Percentiles rank a stretch among this genome's conserved stretches.
These are phyloP conservation scores for Yamadazyma diospyri DNA, from an alignment of 1,139 yeast species.

Conservation along the genomic window DNA sequence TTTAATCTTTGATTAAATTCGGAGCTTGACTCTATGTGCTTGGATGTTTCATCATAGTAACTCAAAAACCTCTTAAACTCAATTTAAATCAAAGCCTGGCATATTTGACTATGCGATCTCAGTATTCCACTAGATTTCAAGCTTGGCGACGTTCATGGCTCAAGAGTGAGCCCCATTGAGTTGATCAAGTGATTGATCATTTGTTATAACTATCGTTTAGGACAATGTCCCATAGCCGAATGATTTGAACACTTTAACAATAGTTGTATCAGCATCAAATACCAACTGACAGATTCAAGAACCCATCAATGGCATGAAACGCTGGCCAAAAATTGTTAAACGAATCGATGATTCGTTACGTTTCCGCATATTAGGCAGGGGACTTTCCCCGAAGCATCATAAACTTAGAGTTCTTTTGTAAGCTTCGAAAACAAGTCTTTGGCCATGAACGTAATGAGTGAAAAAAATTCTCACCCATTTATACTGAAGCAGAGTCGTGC, in stretches of 20 bases:
- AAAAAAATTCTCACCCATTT: constrained; percentile 1
- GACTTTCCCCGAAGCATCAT: constrained; percentile 89
- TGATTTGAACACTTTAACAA: constrained; percentile 7
- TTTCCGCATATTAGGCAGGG: constrained; percentile 78
- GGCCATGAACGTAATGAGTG: constrained; percentile 51
- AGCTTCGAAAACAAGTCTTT: constrained; percentile 87
- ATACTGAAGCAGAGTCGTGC: constrained; percentile 6
- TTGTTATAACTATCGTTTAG: constrained; percentile 84
- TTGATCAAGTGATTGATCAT: constrained; percentile 46
- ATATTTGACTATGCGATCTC: constrained; percentile 66
- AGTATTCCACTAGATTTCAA: constrained; percentile 17
- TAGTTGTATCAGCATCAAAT: too few species aligned
- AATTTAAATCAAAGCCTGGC: constrained; percentile 47
- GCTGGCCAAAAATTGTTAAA: too few species aligned
- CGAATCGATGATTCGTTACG: constrained; percentile 44
- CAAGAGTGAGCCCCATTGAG: constrained; percentile 95
- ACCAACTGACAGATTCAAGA: too few species aligned
- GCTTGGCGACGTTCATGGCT: constrained; percentile 54
- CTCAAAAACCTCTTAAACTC: constrained; percentile 17
- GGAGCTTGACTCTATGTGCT: constrained; percentile 96
- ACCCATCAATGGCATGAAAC: too few species aligned
- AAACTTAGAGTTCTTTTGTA: constrained; percentile 46
- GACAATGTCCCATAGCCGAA: constrained; percentile 62
- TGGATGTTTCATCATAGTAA: constrained; percentile 68
- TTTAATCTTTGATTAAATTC: constrained; percentile 40